These are phyloP conservation scores for Cryptococcus amylolentus DNA, from an alignment of 1,284 basidiomycete genomes.

Conservation along the genomic window DNA sequence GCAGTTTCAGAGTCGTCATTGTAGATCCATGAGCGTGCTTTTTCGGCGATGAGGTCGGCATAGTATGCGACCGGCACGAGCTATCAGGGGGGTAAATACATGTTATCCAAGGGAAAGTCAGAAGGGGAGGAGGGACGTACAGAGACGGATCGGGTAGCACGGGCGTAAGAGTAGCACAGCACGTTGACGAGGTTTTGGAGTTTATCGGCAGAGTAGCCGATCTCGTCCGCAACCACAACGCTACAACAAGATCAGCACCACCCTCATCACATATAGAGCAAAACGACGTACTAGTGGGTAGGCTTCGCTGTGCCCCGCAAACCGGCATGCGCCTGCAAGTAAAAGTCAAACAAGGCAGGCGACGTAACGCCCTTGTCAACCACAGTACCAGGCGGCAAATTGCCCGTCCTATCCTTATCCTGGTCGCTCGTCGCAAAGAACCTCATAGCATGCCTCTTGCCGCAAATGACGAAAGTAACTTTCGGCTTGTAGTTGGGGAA, in stretches of 20 bases:
- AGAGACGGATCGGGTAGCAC: conserved; percentile 49
- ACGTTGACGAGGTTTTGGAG: conserved; percentile 45
- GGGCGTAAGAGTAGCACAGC: conserved; percentile 50
- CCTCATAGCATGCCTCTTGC: conserved; percentile 49
- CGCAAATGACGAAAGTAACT: conserved; percentile 39
- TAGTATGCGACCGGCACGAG: conserved; percentile 17
- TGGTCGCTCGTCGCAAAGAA: conserved; percentile 44
- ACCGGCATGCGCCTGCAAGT: conserved; percentile 43
- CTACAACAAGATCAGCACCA: background rate
- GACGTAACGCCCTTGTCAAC: conserved; percentile 49
- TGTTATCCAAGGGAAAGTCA: too few relatives aligned
- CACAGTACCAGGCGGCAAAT: conserved; percentile 43
- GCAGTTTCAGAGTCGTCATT: conserved; percentile 25
- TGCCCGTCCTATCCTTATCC: conserved; percentile 47
- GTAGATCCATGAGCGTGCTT: conserved; percentile 48
- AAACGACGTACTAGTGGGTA: conserved; percentile 31
- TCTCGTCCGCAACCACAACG: conserved; percentile 42
- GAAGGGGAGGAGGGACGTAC: too few relatives aligned
- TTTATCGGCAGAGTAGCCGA: conserved; percentile 39
- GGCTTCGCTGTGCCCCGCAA: conserved; percentile 38
- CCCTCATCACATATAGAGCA: conserved; percentile 14
- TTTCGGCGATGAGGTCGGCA: conserved; percentile 46
- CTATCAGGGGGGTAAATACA: background rate
- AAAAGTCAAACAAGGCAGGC: conserved; percentile 51
- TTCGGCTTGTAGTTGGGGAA: conserved; percentile 28